phyloP scores from a whole-genome alignment of 768 basidiomycete genomes.

The Tricholoma furcatifolium region DNA sequence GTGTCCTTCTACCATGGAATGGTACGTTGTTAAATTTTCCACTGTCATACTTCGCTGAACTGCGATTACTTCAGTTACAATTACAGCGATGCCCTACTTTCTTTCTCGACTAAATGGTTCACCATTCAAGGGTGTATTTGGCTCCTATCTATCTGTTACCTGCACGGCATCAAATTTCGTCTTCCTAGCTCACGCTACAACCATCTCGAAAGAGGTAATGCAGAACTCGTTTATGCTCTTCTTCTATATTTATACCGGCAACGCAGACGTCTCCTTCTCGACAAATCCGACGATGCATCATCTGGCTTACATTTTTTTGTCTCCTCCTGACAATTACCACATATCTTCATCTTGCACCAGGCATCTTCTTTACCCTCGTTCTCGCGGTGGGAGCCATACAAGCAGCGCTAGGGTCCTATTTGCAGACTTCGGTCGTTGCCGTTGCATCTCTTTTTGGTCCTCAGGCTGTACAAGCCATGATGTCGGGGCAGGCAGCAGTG shows the following conservation, averaged over 20 bases:
- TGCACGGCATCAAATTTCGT: conserved; percentile 67
- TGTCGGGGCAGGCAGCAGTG: conserved; percentile 87
- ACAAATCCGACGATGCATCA: conserved; percentile 50
- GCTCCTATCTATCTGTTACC: conserved; percentile 62
- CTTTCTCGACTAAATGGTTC: conserved; percentile 65
- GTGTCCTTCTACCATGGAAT: conserved; percentile 87
- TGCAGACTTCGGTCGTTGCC: conserved; percentile 76
- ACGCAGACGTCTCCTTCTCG: conserved; percentile 60
- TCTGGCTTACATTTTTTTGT: conserved; percentile 51
- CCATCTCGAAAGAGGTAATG: conserved; percentile 64
- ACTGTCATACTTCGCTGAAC: neutral
- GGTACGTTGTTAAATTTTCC: conserved; percentile 43
- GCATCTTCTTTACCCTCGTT: conserved; percentile 67
- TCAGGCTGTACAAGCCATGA: conserved; percentile 67
- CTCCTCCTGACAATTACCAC: conserved; percentile 68
- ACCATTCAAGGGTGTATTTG: conserved; percentile 53
- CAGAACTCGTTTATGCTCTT: neutral
- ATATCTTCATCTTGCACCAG: conserved; percentile 52
- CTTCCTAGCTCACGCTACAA: conserved; percentile 74
- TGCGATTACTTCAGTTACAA: conserved; percentile 57
- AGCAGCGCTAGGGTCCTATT: conserved; percentile 66
- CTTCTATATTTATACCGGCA: neutral
- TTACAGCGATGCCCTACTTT: conserved; percentile 85
- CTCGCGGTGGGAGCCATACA: conserved; percentile 62
- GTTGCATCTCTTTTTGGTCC: conserved; percentile 82